These are phyloP conservation scores for Acacia pycnantha DNA, from an alignment of 331 rosid genomes.

Conservation along the genomic window DNA sequence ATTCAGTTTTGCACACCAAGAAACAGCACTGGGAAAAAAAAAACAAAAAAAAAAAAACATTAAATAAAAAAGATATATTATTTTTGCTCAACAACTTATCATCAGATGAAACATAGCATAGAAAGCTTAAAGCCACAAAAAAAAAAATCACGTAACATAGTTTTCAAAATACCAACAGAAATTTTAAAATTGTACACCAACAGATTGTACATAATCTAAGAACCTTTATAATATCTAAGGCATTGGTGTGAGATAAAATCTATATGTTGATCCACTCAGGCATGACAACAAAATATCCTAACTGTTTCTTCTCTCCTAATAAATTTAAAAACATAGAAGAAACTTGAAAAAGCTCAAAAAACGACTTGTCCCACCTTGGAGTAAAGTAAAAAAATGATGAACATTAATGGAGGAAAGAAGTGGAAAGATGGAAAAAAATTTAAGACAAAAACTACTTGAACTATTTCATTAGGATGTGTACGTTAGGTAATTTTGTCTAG, in stretches of 20 bases:
- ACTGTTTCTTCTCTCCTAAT: background rate
- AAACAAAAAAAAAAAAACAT: background rate
- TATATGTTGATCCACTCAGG: background rate
- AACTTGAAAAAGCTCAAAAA: background rate
- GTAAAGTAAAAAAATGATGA: background rate
- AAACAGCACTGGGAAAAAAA: constrained; percentile 62
- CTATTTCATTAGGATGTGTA: too few relatives aligned
- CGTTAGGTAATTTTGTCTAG: background rate
- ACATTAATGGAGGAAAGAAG: background rate
- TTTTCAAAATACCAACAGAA: background rate
- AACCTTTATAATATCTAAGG: background rate
- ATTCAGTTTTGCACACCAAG: constrained; percentile 96
- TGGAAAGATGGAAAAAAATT: background rate
- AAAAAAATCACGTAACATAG: constrained; percentile 2
- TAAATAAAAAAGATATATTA: background rate
- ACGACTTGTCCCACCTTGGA: background rate
- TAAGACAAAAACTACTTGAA: too few relatives aligned
- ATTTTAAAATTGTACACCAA: constrained; percentile 1
- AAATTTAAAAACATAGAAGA: background rate
- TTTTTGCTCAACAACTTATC: constrained; percentile 3
- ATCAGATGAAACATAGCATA: background rate
- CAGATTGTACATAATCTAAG: constrained; percentile 2
- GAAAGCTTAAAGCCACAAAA: background rate
- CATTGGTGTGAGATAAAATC: background rate
- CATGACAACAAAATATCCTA: background rate